Percentiles rank a stretch among this genome's conserved stretches.
Evolutionary conservation across 192 early-diverging fungal species (phyloP).

Genomic region (Coemansia furcata): DNA sequence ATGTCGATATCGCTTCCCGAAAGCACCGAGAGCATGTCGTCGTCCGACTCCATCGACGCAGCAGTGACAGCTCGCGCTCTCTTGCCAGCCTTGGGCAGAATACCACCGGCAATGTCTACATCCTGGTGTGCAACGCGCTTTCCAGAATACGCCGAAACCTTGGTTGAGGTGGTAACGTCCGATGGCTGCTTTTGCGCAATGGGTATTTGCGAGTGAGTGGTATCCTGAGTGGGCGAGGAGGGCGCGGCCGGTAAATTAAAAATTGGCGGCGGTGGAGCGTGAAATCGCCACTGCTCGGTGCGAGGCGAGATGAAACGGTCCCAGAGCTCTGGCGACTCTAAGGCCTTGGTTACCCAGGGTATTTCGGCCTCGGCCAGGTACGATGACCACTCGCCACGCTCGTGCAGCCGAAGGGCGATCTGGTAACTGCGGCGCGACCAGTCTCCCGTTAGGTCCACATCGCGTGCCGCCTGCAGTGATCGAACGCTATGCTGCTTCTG

Average conservation of each 20-base stretch:
- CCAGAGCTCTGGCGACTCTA: slow-evolving; percentile 48
- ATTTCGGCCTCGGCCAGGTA: slow-evolving; percentile 35
- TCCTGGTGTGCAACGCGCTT: slow-evolving; percentile 23
- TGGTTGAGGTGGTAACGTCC: background rate
- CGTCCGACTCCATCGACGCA: slow-evolving; percentile 19
- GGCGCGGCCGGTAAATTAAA: slow-evolving; percentile 16
- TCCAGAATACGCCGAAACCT: background rate
- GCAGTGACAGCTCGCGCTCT: slow-evolving; percentile 13
- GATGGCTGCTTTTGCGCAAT: background rate
- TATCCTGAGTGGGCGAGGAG: background rate
- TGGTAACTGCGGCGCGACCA: slow-evolving; percentile 41
- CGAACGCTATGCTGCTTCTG: background rate
- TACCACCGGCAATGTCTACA: background rate
- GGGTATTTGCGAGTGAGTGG: background rate
- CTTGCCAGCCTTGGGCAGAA: slow-evolving; percentile 14
- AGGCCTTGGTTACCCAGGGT: slow-evolving; percentile 32
- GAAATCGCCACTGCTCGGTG: slow-evolving; percentile 47
- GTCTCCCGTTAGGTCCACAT: slow-evolving; percentile 7
- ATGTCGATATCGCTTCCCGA: slow-evolving; percentile 47
- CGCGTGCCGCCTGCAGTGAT: background rate
- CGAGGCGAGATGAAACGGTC: slow-evolving; percentile 44
- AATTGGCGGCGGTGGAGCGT: slow-evolving; percentile 24
- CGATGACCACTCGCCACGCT: slow-evolving; percentile 32
- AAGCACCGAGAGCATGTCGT: slow-evolving; percentile 41
- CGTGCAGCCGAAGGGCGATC: slow-evolving; percentile 42